Conservation (phyloP, 441 rosid genomes). For the Populus hybrid region DNA sequence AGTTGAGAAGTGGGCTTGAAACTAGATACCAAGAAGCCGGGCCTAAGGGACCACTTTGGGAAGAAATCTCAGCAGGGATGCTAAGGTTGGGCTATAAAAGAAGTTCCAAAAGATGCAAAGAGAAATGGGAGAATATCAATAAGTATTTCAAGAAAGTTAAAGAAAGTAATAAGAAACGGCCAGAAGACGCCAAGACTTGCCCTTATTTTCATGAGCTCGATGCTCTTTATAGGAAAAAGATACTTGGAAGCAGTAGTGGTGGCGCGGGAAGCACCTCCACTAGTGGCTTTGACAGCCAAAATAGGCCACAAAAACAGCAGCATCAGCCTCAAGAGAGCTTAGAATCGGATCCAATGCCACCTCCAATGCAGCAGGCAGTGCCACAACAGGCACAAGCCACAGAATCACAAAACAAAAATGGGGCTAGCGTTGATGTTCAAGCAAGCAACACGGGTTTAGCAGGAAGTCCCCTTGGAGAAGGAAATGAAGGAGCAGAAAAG, state of each 20-base stretch:
- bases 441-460: constrained; percentile 14
- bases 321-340: constrained; percentile 23
- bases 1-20: constrained; percentile 64
- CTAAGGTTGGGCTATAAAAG: constrained; percentile 55
- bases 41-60: constrained; percentile 78
- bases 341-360: constrained; percentile 15
- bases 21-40: constrained; percentile 57
- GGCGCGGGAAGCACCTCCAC: constrained; percentile 12
- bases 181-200: constrained; percentile 74
- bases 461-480: constrained; percentile 31
- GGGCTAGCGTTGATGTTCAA: constrained; percentile 6
- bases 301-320: constrained; percentile 23
- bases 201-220: constrained; percentile 77
- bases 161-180: constrained; percentile 69
- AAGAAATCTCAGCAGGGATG: constrained; percentile 66
- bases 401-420: constrained; percentile 26
- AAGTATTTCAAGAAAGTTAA: constrained; percentile 82
- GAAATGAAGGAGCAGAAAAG: constrained; percentile 27
- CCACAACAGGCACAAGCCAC: constrained; percentile 10
- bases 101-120: constrained; percentile 69
- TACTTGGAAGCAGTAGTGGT: constrained; percentile 30
- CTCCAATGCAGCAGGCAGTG: constrained; percentile 15
- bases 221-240: constrained; percentile 57
- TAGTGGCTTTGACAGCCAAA: constrained; percentile 21
- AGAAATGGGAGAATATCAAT: constrained; percentile 87